phyloP scores from a whole-genome alignment of 225 moss, liverwort and hornwort species.

The Asterella californica region DNA sequence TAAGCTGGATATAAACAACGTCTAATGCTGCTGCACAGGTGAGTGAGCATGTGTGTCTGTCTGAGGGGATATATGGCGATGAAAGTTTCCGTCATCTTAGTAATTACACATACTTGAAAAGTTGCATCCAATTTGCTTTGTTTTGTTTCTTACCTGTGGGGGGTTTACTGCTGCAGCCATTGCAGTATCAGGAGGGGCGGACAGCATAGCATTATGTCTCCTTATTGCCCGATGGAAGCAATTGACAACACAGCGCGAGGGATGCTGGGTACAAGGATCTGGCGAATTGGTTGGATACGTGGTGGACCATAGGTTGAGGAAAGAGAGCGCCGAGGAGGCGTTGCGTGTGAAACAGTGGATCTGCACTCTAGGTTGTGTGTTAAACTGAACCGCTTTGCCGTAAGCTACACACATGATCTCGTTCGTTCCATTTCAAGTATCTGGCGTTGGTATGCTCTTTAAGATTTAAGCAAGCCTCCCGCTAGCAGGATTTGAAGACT shows the following conservation, averaged over 20 bases:
- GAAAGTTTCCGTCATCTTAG: no score
- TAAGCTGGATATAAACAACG: neutral
- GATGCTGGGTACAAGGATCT: neutral
- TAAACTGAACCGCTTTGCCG: neutral
- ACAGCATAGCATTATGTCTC: constrained; percentile 92
- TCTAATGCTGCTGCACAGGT: neutral
- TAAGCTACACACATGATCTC: neutral
- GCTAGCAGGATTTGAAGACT: neutral
- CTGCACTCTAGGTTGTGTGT: constrained; percentile 51
- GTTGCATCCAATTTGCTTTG: no score
- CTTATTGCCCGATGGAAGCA: constrained; percentile 63
- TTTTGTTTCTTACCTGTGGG: no score
- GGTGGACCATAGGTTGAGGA: constrained; percentile 83
- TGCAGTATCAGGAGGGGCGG: constrained; percentile 93
- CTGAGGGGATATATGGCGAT: no score
- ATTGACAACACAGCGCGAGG: constrained; percentile 30
- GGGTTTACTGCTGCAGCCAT: constrained; percentile 49
- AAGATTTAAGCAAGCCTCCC: neutral
- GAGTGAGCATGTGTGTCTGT: neutral
- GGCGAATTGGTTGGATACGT: constrained; percentile 41
- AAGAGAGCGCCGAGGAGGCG: constrained; percentile 72
- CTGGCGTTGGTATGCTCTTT: neutral
- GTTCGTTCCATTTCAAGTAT: neutral
- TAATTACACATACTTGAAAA: no score
- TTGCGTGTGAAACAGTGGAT: constrained; percentile 70